phyloP scores from a whole-genome alignment of 116 monocot species.

The Dioscorea cayenensis region DNA sequence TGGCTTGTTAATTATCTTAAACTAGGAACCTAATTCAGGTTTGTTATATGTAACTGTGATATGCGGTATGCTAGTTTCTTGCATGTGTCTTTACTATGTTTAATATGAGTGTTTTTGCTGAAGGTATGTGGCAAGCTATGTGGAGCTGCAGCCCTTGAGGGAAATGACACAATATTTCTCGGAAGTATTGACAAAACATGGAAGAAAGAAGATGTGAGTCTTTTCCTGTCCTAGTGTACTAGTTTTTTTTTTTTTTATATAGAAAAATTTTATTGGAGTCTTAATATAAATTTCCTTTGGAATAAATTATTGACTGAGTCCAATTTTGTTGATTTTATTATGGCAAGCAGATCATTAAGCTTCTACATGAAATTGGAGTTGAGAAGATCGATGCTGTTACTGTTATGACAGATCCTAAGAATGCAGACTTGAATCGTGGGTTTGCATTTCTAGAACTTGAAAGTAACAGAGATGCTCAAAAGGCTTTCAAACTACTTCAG shows the following conservation, averaged over 20 bases:
- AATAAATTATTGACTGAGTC: not conserved
- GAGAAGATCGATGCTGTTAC: slow-evolving; percentile 67
- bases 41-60: not conserved
- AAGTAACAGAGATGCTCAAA: slow-evolving; percentile 72
- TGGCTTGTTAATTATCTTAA: too few relatives aligned
- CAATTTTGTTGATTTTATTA: not conserved
- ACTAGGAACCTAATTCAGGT: too few relatives aligned
- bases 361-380: slow-evolving; percentile 50
- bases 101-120: not conserved
- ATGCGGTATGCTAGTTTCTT: not conserved
- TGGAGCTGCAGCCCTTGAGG: slow-evolving; percentile 73
- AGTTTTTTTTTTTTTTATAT: not conserved
- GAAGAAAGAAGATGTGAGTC: slow-evolving; percentile 91
- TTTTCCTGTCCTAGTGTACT: slow-evolving; percentile 3
- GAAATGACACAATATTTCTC: slow-evolving; percentile 86
- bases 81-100: not conserved
- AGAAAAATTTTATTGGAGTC: not conserved
- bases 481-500: slow-evolving; percentile 68
- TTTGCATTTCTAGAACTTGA: slow-evolving; percentile 89
- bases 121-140: slow-evolving; percentile 58
- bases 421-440: slow-evolving; percentile 48
- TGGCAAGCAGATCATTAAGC: slow-evolving; percentile 41
- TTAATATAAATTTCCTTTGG: not conserved
- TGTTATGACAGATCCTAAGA: slow-evolving; percentile 43
- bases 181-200: slow-evolving; percentile 90